Evolutionary conservation across 805 yeast genomes (phyloP).

Genomic region (Phaffomyces thermotolerans): DNA sequence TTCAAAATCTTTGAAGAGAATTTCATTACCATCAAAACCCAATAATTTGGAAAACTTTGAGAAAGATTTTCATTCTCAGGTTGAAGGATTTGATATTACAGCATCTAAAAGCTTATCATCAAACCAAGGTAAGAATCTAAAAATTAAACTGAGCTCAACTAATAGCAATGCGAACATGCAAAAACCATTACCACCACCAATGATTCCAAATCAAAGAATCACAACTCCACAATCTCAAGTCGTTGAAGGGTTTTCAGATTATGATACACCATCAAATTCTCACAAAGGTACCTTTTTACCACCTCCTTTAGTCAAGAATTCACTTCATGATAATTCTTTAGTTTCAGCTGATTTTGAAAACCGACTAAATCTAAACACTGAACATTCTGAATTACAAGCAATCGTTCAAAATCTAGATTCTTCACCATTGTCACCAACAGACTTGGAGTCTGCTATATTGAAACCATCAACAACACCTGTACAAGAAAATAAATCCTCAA

Average conservation of each 20-base stretch:
- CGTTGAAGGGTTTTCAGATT: slow-evolving; percentile 3
- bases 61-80: slow-evolving; percentile 5
- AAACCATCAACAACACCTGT: background rate
- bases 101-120: slow-evolving; percentile 1
- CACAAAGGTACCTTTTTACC: slow-evolving; percentile 6
- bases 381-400: slow-evolving; percentile 1
- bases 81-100: background rate
- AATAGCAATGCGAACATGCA: background rate
- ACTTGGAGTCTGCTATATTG: too few relatives aligned
- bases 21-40: slow-evolving; percentile 19
- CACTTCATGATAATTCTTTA: slow-evolving; percentile 15
- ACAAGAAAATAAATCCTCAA: background rate
- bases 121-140: slow-evolving; percentile 1
- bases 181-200: slow-evolving; percentile 17
- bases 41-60: slow-evolving; percentile 14
- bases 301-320: slow-evolving; percentile 15
- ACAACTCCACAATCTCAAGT: slow-evolving; percentile 18
- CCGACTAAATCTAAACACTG: background rate
- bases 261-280: background rate
- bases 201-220: slow-evolving; percentile 16
- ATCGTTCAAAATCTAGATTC: background rate
- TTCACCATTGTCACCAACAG: too few relatives aligned
- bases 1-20: slow-evolving; percentile 14
- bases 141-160: background rate
- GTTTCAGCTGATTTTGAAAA: slow-evolving; percentile 3